A percentile compares a stretch with the other conserved stretches of the same genome.
Evolutionary conservation across 1,139 yeast species (phyloP).

Genomic region (Zygoascus sp.): DNA sequence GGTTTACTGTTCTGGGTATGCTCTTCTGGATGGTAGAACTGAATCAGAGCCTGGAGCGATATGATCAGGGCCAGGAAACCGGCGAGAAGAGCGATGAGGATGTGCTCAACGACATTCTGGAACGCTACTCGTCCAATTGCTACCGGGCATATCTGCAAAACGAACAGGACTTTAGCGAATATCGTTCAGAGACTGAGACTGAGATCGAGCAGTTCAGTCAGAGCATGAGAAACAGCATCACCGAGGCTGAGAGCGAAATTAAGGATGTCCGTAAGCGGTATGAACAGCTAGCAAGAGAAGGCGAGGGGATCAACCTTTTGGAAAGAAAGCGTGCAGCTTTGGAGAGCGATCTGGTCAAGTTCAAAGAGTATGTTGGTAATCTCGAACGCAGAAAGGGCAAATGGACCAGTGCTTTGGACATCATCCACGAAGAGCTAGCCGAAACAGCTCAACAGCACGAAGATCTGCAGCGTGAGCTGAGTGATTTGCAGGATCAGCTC

Average conservation of each 20-base stretch:
- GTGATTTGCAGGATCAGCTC: constrained; percentile 46
- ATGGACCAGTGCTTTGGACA: constrained; percentile 57
- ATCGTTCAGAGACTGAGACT: constrained; percentile 50
- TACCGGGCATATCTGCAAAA: constrained; percentile 64
- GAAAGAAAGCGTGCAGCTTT: constrained; percentile 59
- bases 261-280: constrained; percentile 35
- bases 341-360: constrained; percentile 66
- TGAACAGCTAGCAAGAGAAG: constrained; percentile 35
- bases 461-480: constrained; percentile 44
- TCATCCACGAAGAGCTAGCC: constrained; percentile 52
- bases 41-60: constrained; percentile 45
- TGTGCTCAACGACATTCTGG: constrained; percentile 55
- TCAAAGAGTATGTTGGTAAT: constrained; percentile 63
- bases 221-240: constrained; percentile 42
- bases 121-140: constrained; percentile 59
- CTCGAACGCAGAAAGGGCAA: constrained; percentile 60
- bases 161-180: constrained; percentile 50
- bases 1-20: constrained; percentile 83
- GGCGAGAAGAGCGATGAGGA: constrained; percentile 36
- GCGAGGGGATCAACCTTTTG: constrained; percentile 42
- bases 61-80: constrained; percentile 31
- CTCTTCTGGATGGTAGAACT: constrained; percentile 72
- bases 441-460: constrained; percentile 44
- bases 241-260: constrained; percentile 40
- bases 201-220: constrained; percentile 49